Conservation (phyloP, 768 basidiomycete species). For the Auricularia heimuer region DNA sequence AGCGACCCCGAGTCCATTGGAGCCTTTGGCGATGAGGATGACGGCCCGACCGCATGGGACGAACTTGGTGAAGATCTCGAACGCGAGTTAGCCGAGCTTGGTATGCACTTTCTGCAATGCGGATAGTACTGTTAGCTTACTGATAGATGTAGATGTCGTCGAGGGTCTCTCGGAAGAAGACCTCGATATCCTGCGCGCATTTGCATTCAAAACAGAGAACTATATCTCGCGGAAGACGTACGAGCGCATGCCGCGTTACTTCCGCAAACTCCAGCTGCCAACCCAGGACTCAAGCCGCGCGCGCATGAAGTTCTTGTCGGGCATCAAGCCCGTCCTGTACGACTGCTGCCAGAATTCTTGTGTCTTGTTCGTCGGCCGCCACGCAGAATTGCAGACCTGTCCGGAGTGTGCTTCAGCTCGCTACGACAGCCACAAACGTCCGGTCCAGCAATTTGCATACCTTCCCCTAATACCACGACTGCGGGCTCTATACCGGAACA, state of each 20-base stretch:
- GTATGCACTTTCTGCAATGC: too few species aligned
- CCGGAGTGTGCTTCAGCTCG: conserved; percentile 26
- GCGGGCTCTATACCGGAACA: conserved; percentile 16
- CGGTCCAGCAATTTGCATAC: conserved; percentile 25
- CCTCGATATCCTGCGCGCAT: conserved; percentile 16
- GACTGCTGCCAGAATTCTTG: conserved; percentile 38
- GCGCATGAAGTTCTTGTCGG: conserved; percentile 22
- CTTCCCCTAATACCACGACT: conserved; percentile 32
- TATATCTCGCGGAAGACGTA: conserved; percentile 10
- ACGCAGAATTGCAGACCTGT: conserved; percentile 21
- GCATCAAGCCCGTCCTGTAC: conserved; percentile 22
- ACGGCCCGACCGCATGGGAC: too few species aligned
- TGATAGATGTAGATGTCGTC: background rate
- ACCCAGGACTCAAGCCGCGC: conserved; percentile 7
- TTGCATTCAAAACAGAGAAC: conserved; percentile 22
- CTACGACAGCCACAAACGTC: conserved; percentile 12
- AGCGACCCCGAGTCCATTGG: too few species aligned
- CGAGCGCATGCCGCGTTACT: background rate
- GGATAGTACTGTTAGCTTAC: background rate
- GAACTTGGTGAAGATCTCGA: too few species aligned
- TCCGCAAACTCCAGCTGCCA: background rate
- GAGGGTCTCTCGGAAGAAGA: conserved; percentile 2
- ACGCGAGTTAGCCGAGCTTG: too few species aligned
- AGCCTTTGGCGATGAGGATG: too few species aligned
- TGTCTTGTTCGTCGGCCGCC: conserved; percentile 25